Conservation (phyloP, 176 grass and related monocot genomes). For the Tillandsia fasciculata region DNA sequence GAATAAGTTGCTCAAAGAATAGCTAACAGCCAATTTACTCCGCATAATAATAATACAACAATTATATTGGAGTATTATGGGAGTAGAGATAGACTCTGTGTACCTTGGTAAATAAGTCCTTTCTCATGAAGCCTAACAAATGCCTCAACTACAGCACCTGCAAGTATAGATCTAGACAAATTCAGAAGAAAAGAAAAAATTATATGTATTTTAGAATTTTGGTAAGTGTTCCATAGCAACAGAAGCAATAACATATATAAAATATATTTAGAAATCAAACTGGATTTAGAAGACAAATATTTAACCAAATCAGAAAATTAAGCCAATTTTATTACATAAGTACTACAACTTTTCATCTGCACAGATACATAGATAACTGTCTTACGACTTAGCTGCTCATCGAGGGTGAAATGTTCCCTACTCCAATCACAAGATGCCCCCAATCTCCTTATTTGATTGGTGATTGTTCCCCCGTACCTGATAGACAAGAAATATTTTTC, state of each 20-base stretch:
- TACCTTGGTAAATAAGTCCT: conserved; percentile 98
- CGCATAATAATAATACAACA: conserved; percentile 11
- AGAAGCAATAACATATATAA: neutral
- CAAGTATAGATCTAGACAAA: conserved; percentile 25
- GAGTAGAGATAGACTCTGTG: conserved; percentile 6
- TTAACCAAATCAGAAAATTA: neutral
- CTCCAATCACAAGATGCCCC: conserved; percentile 97
- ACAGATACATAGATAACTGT: conserved; percentile 18
- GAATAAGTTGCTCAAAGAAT: too few species aligned
- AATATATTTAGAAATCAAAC: neutral
- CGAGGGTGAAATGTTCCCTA: conserved; percentile 87
- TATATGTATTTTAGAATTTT: neutral
- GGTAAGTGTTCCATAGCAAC: neutral
- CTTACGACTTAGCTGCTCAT: conserved; percentile 93
- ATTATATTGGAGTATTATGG: neutral
- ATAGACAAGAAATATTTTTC: conserved; percentile 1
- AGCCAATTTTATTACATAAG: neutral
- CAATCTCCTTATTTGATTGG: conserved; percentile 91
- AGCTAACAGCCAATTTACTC: conserved; percentile 2
- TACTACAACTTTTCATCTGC: too few species aligned
- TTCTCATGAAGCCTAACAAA: conserved; percentile 90
- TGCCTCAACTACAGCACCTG: conserved; percentile 92
- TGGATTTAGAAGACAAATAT: neutral
- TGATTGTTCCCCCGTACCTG: conserved; percentile 94
- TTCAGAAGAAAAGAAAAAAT: conserved; percentile 4